Percentiles rank a stretch among this genome's conserved stretches.
phyloP scores from a whole-genome alignment of 108 stramenopile genomes.

The Fragilaria radians region DNA sequence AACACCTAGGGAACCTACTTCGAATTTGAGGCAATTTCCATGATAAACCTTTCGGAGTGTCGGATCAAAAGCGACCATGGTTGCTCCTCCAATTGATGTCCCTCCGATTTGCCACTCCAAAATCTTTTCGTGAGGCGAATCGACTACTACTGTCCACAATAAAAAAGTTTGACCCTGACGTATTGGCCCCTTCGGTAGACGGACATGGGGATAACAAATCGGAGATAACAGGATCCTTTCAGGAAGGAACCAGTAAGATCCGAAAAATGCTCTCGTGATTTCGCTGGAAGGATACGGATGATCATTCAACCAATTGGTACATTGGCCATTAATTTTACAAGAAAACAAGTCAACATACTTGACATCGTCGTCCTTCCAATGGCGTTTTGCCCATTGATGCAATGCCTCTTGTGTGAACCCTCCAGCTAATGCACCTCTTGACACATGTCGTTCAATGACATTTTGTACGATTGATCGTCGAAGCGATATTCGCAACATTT shows the following conservation, averaged over 20 bases:
- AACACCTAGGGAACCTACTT: slow-evolving; percentile 9
- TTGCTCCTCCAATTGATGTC: slow-evolving; percentile 16
- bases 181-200: slow-evolving; percentile 7
- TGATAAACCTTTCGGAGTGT: slow-evolving; percentile 26
- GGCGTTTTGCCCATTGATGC: slow-evolving; percentile 14
- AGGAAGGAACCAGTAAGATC: slow-evolving; percentile 21
- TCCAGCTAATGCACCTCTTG: slow-evolving; percentile 7
- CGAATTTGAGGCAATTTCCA: slow-evolving; percentile 28
- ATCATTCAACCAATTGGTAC: slow-evolving; percentile 9
- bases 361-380: slow-evolving; percentile 8
- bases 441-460: background rate
- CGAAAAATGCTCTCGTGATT: slow-evolving; percentile 31
- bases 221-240: slow-evolving; percentile 18
- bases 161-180: slow-evolving; percentile 13
- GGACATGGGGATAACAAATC: slow-evolving; percentile 12
- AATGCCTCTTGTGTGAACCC: slow-evolving; percentile 25
- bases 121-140: slow-evolving; percentile 31
- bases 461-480: background rate
- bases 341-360: slow-evolving; percentile 34
- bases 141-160: slow-evolving; percentile 22
- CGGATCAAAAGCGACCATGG: slow-evolving; percentile 41
- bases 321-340: slow-evolving; percentile 17
- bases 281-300: slow-evolving; percentile 24
- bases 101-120: slow-evolving; percentile 18
- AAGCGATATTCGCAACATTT: background rate